These are phyloP conservation scores for Mycena epipterygia DNA, from an alignment of 768 basidiomycete genomes.

Conservation along the genomic window DNA sequence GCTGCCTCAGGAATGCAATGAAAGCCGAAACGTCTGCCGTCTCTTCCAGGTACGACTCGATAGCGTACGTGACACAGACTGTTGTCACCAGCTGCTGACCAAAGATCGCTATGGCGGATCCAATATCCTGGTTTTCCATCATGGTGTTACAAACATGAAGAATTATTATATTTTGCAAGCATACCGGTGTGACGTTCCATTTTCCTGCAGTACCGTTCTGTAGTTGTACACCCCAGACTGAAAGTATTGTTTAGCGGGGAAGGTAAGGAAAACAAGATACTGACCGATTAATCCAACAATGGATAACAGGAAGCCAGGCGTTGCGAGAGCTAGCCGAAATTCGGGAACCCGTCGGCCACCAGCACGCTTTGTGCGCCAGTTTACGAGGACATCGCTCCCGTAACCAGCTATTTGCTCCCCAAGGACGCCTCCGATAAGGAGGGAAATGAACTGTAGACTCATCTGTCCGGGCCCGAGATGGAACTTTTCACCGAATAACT, in stretches of 20 bases:
- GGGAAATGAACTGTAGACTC: background rate
- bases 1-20: background rate
- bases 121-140: background rate
- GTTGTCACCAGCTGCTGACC: slow-evolving; percentile 3
- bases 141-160: background rate
- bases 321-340: slow-evolving; percentile 27
- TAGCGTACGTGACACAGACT: background rate
- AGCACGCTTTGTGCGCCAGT: background rate
- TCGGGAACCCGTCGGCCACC: background rate
- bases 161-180: background rate
- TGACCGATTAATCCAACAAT: background rate
- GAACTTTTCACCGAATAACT: slow-evolving; percentile 1
- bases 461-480: background rate
- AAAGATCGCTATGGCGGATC: slow-evolving; percentile 4
- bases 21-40: background rate
- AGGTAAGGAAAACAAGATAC: background rate
- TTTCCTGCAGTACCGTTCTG: background rate
- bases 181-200: slow-evolving; percentile 4
- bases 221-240: slow-evolving; percentile 3
- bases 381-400: background rate
- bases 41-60: background rate
- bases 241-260: background rate
- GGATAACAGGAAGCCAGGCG: slow-evolving; percentile 35
- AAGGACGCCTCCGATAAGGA: slow-evolving; percentile 7
- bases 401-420: background rate